Conservation (phyloP, 2,329 filamentous ascomycete genomes). For the Myrmaecium sp. region DNA sequence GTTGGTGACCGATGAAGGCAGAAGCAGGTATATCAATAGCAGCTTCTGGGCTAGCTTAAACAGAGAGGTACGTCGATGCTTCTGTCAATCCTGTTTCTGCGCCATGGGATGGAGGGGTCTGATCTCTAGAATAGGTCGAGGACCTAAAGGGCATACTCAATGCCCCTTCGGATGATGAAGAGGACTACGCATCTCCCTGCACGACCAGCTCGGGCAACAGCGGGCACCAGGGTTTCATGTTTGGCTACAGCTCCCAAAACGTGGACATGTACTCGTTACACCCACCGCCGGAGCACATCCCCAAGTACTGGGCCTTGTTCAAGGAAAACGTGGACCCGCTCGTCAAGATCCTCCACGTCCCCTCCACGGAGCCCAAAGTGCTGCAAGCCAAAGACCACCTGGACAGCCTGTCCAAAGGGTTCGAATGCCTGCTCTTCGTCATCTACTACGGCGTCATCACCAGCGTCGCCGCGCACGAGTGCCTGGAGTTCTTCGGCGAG, state of each 20-base stretch:
- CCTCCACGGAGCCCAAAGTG: slow-evolving; percentile 45
- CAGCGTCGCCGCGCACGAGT: slow-evolving; percentile 32
- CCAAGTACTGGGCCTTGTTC: slow-evolving; percentile 52
- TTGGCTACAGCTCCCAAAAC: slow-evolving; percentile 55
- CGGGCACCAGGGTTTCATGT: slow-evolving; percentile 55
- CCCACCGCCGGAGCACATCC: slow-evolving; percentile 47
- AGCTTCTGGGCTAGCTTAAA: slow-evolving; percentile 62
- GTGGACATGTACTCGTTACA: slow-evolving; percentile 49
- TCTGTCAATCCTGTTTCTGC: too few relatives aligned
- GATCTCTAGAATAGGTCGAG: slow-evolving; percentile 29
- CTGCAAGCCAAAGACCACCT: slow-evolving; percentile 43
- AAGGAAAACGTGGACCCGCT: slow-evolving; percentile 59
- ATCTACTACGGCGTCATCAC: slow-evolving; percentile 45
- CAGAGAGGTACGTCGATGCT: slow-evolving; percentile 41
- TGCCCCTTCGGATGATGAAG: slow-evolving; percentile 45
- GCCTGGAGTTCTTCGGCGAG: slow-evolving; percentile 31
- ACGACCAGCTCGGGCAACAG: slow-evolving; percentile 14
- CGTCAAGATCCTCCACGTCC: slow-evolving; percentile 54
- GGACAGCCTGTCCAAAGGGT: slow-evolving; percentile 38
- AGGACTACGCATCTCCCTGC: slow-evolving; percentile 28
- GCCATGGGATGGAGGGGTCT: not conserved
- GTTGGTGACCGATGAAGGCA: slow-evolving; percentile 53
- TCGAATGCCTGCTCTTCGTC: slow-evolving; percentile 43
- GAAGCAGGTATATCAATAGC: slow-evolving; percentile 57
- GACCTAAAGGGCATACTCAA: slow-evolving; percentile 46